These are phyloP conservation scores for Andrographis paniculata DNA, from an alignment of 305 asterid genomes.

Conservation along the genomic window DNA sequence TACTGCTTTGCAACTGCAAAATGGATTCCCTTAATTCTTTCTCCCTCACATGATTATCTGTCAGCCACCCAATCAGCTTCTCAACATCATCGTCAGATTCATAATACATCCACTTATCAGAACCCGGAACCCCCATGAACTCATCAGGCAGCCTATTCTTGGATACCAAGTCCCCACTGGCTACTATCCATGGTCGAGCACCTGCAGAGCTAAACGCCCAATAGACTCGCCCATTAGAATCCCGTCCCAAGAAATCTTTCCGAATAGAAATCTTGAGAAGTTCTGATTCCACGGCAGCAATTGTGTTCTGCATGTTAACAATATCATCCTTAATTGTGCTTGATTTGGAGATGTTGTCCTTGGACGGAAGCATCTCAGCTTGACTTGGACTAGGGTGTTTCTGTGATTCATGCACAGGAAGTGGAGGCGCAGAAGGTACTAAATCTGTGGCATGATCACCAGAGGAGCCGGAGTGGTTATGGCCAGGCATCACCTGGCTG, in stretches of 20 bases:
- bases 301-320: conserved; percentile 41
- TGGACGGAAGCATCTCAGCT: conserved; percentile 30
- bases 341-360: conserved; percentile 35
- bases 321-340: conserved; percentile 42
- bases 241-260: conserved; percentile 82
- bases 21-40: conserved; percentile 69
- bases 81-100: conserved; percentile 55
- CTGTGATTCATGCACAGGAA: conserved; percentile 17
- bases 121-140: conserved; percentile 35
- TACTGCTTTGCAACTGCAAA: conserved; percentile 44
- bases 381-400: conserved; percentile 21
- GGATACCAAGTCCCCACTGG: conserved; percentile 40
- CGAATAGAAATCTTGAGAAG: conserved; percentile 52
- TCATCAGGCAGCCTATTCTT: conserved; percentile 34
- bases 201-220: conserved; percentile 56
- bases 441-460: conserved; percentile 19
- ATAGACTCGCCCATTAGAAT: conserved; percentile 72
- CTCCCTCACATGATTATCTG: conserved; percentile 60
- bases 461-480: conserved; percentile 23
- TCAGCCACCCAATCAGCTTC: conserved; percentile 71
- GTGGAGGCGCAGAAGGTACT: conserved; percentile 14
- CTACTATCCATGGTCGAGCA: conserved; percentile 58
- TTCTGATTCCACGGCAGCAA: conserved; percentile 54
- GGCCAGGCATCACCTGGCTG: conserved; percentile 25
- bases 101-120: conserved; percentile 64